Evolutionary conservation across 1,139 yeast species (phyloP).

Genomic region (Suhomyces kunorum): DNA sequence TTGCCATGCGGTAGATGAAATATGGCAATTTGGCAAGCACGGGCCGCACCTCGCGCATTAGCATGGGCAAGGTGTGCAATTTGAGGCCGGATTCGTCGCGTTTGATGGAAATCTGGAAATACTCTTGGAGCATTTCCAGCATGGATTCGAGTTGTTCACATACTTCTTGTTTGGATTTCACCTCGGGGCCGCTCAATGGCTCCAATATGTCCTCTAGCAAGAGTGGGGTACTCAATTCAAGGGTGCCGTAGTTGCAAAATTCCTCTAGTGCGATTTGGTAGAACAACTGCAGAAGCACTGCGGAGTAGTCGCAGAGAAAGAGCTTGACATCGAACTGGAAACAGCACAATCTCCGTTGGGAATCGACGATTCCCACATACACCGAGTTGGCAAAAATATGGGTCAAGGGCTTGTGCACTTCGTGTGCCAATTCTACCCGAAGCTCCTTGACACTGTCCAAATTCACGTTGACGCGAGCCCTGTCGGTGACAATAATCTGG

Average conservation of each 20-base stretch:
- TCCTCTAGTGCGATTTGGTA: slow-evolving; percentile 79
- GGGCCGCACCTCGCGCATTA: slow-evolving; percentile 65
- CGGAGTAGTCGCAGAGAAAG: slow-evolving; percentile 78
- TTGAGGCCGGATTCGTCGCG: slow-evolving; percentile 30
- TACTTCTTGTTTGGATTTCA: slow-evolving; percentile 22
- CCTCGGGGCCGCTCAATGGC: slow-evolving; percentile 25
- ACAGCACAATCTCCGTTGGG: slow-evolving; percentile 65
- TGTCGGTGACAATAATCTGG: neutral
- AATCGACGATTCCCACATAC: slow-evolving; percentile 83
- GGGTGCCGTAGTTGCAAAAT: slow-evolving; percentile 78
- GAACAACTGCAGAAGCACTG: slow-evolving; percentile 66
- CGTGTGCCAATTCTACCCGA: slow-evolving; percentile 48
- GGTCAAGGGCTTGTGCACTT: slow-evolving; percentile 57
- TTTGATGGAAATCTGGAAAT: slow-evolving; percentile 57
- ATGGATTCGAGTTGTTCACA: slow-evolving; percentile 41
- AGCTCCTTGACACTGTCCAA: slow-evolving; percentile 63
- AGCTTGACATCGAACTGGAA: slow-evolving; percentile 80
- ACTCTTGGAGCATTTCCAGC: slow-evolving; percentile 79
- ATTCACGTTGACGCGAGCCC: slow-evolving; percentile 35
- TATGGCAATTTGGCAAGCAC: slow-evolving; percentile 62
- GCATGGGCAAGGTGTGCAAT: slow-evolving; percentile 62
- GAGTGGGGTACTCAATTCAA: slow-evolving; percentile 45
- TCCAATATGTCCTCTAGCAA: slow-evolving; percentile 30
- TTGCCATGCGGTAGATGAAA: slow-evolving; percentile 63
- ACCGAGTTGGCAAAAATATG: slow-evolving; percentile 68